These are phyloP conservation scores for Sugiyamaella qingdaonensis DNA, from an alignment of 805 yeast species.

Conservation along the genomic window DNA sequence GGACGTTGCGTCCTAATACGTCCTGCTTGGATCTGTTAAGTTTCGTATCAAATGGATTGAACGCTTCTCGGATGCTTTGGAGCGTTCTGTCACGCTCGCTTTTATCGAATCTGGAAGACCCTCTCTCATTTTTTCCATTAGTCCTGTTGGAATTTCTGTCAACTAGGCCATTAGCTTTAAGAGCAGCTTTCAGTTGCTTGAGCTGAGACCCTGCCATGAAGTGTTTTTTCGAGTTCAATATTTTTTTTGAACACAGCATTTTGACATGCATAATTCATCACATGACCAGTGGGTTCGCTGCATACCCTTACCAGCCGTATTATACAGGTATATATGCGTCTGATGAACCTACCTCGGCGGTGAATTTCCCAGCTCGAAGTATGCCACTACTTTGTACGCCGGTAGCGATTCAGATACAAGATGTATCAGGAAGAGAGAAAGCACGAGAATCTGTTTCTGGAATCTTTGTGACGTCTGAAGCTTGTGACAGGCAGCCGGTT, in stretches of 20 bases:
- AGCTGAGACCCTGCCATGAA: constrained; percentile 84
- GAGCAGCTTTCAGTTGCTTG: constrained; percentile 71
- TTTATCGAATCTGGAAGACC: constrained; percentile 15
- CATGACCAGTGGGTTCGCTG: neutral
- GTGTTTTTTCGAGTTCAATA: neutral
- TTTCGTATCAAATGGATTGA: constrained; percentile 86
- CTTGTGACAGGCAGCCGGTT: neutral
- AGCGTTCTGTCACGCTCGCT: constrained; percentile 61
- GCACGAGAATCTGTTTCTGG: neutral
- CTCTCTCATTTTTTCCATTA: constrained; percentile 34
- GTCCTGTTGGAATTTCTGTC: constrained; percentile 62
- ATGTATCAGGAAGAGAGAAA: neutral
- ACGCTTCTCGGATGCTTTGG: constrained; percentile 66
- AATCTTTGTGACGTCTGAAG: neutral
- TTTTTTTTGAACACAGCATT: neutral
- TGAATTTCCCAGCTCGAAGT: neutral
- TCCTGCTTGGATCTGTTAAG: constrained; percentile 58
- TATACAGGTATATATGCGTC: no score
- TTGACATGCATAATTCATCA: neutral
- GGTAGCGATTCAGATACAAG: neutral
- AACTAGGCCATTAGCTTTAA: constrained; percentile 75
- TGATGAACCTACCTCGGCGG: neutral
- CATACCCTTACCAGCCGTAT: neutral
- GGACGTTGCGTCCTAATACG: constrained; percentile 40
- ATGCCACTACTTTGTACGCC: neutral